phyloP scores from a whole-genome alignment of 257 asterid species.

The Gentiana straminea region DNA sequence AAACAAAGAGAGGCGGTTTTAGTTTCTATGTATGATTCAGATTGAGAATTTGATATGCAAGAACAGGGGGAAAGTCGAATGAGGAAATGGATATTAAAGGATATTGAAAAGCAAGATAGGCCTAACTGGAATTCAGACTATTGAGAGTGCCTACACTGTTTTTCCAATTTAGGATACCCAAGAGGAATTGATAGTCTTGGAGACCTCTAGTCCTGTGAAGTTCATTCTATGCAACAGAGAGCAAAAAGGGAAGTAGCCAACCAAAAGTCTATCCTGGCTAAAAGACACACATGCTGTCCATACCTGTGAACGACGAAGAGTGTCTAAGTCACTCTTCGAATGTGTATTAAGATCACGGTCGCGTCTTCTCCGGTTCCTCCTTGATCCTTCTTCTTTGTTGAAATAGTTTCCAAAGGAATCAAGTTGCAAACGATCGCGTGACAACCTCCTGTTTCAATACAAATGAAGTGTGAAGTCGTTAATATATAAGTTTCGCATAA shows the following conservation, averaged over 20 bases:
- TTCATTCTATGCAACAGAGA: background rate
- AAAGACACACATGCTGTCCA: constrained; percentile 1
- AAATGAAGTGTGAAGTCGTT: constrained; percentile 15
- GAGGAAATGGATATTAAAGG: too few species aligned
- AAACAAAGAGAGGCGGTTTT: too few species aligned
- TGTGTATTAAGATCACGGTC: constrained; percentile 37
- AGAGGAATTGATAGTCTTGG: too few species aligned
- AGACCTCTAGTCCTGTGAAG: too few species aligned
- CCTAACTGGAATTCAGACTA: too few species aligned
- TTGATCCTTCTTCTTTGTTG: constrained; percentile 49
- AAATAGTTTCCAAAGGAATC: constrained; percentile 45
- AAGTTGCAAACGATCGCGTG: constrained; percentile 48
- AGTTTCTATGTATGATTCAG: too few species aligned
- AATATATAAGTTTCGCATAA: constrained; percentile 1
- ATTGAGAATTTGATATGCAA: too few species aligned
- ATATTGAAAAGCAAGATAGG: too few species aligned
- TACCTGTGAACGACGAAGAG: constrained; percentile 78
- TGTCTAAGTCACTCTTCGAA: constrained; percentile 61
- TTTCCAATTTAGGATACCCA: too few species aligned
- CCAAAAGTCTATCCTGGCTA: constrained; percentile 12
- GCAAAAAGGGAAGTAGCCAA: constrained; percentile 10
- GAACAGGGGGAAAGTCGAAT: too few species aligned
- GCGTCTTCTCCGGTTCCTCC: constrained; percentile 57
- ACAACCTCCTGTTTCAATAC: constrained; percentile 53
- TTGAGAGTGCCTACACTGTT: too few species aligned